Evolutionary conservation across 2,329 filamentous ascomycete species (phyloP).

Genomic region (Penicillium corylophilum): DNA sequence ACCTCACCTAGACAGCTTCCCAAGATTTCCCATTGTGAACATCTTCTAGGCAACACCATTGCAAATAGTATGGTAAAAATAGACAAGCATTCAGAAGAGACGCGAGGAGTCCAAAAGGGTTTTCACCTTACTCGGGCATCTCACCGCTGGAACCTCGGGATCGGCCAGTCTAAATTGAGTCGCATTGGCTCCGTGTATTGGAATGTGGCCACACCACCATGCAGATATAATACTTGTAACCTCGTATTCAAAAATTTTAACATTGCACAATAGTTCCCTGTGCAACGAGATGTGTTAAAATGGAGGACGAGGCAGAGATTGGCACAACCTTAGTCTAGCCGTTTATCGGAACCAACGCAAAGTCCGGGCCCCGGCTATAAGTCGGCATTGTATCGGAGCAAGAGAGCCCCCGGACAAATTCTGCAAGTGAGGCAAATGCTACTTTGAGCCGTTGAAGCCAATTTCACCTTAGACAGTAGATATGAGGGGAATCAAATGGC

Average conservation of each 20-base stretch:
- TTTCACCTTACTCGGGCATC: neutral
- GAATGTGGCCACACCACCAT: constrained; percentile 2
- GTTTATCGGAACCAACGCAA: constrained; percentile 15
- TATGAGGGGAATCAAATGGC: neutral
- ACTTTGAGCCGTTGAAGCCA: neutral
- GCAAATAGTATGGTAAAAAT: neutral
- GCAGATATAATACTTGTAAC: neutral
- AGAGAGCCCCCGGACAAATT: neutral
- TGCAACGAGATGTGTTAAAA: neutral
- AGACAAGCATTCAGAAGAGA: neutral
- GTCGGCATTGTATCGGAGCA: neutral
- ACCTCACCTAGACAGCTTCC: neutral
- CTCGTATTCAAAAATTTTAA: neutral
- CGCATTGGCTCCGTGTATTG: constrained; percentile 1
- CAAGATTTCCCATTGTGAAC: neutral
- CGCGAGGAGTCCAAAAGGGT: constrained; percentile 15
- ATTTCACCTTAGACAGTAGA: neutral
- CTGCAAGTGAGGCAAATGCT: neutral
- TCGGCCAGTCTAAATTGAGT: neutral
- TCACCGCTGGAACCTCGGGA: constrained; percentile 6
- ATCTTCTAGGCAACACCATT: neutral
- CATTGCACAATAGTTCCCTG: neutral
- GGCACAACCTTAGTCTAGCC: constrained; percentile 13
- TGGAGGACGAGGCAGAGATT: constrained; percentile 9
- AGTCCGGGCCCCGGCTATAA: constrained; percentile 1